A percentile compares a stretch with the other conserved stretches of the same genome.
Conservation (phyloP, 495 filamentous ascomycete species). For the Penicillium arizonense region DNA sequence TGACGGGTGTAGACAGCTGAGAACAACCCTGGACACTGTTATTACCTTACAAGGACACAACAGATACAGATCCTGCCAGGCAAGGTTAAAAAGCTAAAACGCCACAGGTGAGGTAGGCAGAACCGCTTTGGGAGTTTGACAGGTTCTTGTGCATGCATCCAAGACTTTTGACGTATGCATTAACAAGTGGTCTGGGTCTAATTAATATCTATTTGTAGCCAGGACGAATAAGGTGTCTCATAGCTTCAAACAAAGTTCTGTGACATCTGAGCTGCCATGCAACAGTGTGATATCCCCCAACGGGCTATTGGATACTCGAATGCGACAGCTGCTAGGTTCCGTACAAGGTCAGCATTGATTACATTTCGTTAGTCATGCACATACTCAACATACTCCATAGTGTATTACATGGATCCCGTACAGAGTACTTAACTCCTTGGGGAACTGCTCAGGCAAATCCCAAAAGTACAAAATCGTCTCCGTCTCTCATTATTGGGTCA, state of each 20-base stretch:
- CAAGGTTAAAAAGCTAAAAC: background rate
- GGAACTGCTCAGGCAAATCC: too few species aligned
- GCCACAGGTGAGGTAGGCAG: too few species aligned
- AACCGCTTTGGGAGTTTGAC: too few species aligned
- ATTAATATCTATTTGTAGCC: background rate
- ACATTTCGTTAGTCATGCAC: too few species aligned
- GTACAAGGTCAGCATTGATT: background rate
- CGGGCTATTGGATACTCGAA: background rate
- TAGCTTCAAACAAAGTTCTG: constrained; percentile 7
- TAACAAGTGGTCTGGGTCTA: constrained; percentile 11
- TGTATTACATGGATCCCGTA: too few species aligned
- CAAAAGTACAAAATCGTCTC: too few species aligned
- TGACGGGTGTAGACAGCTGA: background rate
- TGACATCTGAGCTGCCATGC: constrained; percentile 17
- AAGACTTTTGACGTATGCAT: constrained; percentile 7
- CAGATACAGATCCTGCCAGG: background rate
- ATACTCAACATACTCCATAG: too few species aligned
- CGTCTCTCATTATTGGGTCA: too few species aligned
- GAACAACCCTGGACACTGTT: background rate
- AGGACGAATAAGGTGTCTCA: background rate
- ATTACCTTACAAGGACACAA: background rate
- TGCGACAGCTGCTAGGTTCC: constrained; percentile 4
- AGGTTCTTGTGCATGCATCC: constrained; percentile 9
- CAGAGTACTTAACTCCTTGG: too few species aligned
- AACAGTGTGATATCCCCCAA: background rate